These are phyloP conservation scores for Cladosporium halotolerans DNA, from an alignment of 2,329 filamentous ascomycete genomes.

Conservation along the genomic window DNA sequence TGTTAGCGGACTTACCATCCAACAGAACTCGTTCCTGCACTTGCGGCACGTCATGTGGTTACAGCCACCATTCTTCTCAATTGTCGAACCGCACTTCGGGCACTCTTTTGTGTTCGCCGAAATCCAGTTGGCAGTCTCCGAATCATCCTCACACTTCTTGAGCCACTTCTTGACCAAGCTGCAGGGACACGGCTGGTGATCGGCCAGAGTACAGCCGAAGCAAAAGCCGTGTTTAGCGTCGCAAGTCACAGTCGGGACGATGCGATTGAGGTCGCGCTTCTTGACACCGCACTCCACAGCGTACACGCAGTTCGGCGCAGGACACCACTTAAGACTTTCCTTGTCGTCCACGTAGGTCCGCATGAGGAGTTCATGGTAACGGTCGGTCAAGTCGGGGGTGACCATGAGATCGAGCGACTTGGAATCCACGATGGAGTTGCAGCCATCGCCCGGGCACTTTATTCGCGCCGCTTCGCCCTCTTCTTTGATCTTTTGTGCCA, in stretches of 20 bases:
- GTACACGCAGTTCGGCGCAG: constrained; percentile 92
- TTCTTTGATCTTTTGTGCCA: constrained; percentile 86
- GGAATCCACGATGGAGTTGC: constrained; percentile 84
- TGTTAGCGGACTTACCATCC: constrained; percentile 56
- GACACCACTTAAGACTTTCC: constrained; percentile 94
- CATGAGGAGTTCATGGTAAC: constrained; percentile 80
- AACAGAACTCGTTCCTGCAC: constrained; percentile 95
- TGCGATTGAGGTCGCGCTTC: constrained; percentile 72
- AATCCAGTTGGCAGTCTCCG: constrained; percentile 98
- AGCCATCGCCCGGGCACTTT: constrained; percentile 82
- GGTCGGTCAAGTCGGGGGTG: constrained; percentile 48
- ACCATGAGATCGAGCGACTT: constrained; percentile 76
- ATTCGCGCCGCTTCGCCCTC: constrained; percentile 94
- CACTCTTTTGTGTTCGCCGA: constrained; percentile 98
- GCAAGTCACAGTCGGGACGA: constrained; percentile 88
- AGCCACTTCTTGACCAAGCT: constrained; percentile 88
- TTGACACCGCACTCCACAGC: constrained; percentile 85
- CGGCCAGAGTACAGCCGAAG: constrained; percentile 83
- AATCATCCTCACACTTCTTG: constrained; percentile 97
- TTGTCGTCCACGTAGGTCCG: constrained; percentile 96
- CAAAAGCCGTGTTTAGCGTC: constrained; percentile 82
- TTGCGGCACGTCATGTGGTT: constrained; percentile 98
- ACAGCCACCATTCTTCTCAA: constrained; percentile 97
- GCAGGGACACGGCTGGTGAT: constrained; percentile 92
- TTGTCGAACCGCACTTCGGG: constrained; percentile 90